Percentiles rank a stretch among this genome's conserved stretches.
These are phyloP conservation scores for Eimeria acervulina DNA, from an alignment of 169 alveolate genomes.

Conservation along the genomic window DNA sequence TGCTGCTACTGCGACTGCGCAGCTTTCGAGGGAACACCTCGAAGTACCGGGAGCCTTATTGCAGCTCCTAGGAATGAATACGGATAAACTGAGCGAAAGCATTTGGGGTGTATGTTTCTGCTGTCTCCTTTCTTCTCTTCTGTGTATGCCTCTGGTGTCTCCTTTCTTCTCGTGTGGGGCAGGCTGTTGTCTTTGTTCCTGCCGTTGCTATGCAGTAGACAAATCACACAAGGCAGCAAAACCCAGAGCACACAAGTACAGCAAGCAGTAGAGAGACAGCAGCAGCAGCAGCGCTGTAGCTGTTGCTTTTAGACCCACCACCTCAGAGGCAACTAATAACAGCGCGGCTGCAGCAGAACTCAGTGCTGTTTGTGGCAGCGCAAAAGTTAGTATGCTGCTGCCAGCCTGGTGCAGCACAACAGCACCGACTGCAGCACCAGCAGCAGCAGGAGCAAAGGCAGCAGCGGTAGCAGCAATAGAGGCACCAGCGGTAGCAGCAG, in stretches of 20 bases:
- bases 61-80: background rate
- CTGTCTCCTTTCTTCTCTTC: background rate
- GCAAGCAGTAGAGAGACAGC: constrained; percentile 13
- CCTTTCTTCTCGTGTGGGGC: background rate
- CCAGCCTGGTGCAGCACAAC: background rate
- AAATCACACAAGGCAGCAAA: background rate
- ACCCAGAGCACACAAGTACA: background rate
- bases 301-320: background rate
- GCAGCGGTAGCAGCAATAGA: background rate
- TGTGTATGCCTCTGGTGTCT: no score
- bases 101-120: background rate
- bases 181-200: background rate
- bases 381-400: background rate
- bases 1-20: background rate
- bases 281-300: constrained; percentile 34
- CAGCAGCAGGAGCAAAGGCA: constrained; percentile 16
- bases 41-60: background rate
- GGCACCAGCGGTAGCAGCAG: constrained; percentile 1
- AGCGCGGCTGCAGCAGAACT: background rate
- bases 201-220: background rate
- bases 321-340: background rate
- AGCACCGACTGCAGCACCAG: background rate
- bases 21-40: constrained; percentile 17
- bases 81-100: background rate
- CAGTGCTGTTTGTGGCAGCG: background rate